Evolutionary conservation across 2,329 filamentous ascomycete genomes (phyloP).

Genomic region (Arthroderma sp.): DNA sequence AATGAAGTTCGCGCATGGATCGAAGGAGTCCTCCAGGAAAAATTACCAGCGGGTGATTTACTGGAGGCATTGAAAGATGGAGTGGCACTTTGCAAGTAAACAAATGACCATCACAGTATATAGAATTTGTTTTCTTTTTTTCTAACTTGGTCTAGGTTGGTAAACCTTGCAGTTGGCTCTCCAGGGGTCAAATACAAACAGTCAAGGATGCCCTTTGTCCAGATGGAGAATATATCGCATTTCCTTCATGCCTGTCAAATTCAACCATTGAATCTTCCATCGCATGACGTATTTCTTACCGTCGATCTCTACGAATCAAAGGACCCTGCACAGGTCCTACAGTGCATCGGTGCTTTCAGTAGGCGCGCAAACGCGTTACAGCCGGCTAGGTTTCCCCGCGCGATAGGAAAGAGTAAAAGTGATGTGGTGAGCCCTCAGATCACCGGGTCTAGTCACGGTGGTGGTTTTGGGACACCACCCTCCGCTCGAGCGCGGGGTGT

Average conservation of each 20-base stretch:
- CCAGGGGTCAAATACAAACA: conserved; percentile 80
- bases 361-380: conserved; percentile 65
- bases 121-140: neutral
- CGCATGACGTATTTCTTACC: conserved; percentile 92
- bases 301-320: conserved; percentile 94
- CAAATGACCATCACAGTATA: conserved; percentile 1
- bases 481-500: conserved; percentile 28
- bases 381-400: conserved; percentile 57
- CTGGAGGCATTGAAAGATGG: conserved; percentile 82
- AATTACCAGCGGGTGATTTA: conserved; percentile 59
- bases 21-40: conserved; percentile 63
- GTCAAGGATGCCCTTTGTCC: conserved; percentile 92
- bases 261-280: conserved; percentile 71
- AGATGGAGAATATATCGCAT: conserved; percentile 98
- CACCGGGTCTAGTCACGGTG: conserved; percentile 46
- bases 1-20: conserved; percentile 80
- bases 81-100: conserved; percentile 80
- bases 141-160: conserved; percentile 44
- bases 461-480: conserved; percentile 29
- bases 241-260: conserved; percentile 81
- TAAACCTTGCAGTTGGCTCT: conserved; percentile 64
- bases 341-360: conserved; percentile 85
- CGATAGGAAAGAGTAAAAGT: conserved; percentile 58
- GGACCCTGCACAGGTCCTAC: conserved; percentile 88
- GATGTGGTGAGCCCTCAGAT: conserved; percentile 51